These are phyloP conservation scores for Aspergillus cavernicola DNA, from an alignment of 495 filamentous ascomycete species.

Conservation along the genomic window DNA sequence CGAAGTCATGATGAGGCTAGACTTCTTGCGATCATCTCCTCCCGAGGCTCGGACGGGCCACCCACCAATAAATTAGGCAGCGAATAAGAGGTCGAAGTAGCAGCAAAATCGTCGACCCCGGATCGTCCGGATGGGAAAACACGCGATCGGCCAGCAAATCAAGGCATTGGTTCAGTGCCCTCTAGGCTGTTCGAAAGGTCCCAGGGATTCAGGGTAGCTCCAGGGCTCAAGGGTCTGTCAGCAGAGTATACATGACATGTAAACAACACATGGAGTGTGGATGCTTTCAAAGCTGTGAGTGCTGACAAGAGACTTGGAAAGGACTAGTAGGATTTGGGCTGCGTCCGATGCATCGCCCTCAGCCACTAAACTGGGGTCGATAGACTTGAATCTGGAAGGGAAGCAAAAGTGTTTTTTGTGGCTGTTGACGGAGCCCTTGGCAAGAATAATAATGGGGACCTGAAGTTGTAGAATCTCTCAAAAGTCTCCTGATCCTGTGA, in stretches of 20 bases:
- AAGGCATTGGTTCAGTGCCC: not conserved
- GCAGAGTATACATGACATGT: not conserved
- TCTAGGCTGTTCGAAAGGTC: not conserved
- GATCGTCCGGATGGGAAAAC: conserved; percentile 18
- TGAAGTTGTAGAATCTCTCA: not conserved
- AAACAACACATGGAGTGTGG: not conserved
- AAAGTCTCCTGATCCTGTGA: not conserved
- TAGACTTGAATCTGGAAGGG: too few relatives aligned
- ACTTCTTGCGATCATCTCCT: not conserved
- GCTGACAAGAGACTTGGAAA: too few relatives aligned
- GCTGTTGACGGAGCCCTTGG: not conserved
- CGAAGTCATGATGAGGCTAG: too few relatives aligned
- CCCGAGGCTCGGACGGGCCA: not conserved
- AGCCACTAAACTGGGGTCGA: not conserved
- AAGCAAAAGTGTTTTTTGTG: too few relatives aligned
- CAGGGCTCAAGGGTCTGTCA: not conserved
- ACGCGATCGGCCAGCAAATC: conserved; percentile 2
- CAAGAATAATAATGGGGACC: not conserved
- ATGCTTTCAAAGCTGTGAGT: too few relatives aligned
- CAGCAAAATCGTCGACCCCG: conserved; percentile 12
- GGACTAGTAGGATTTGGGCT: not conserved
- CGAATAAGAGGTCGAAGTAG: not conserved
- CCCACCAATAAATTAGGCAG: not conserved
- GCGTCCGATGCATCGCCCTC: too few relatives aligned
- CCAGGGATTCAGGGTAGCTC: not conserved